Evolutionary conservation across 148 eudicot species (phyloP).

Genomic region (Polygonum aviculare): DNA sequence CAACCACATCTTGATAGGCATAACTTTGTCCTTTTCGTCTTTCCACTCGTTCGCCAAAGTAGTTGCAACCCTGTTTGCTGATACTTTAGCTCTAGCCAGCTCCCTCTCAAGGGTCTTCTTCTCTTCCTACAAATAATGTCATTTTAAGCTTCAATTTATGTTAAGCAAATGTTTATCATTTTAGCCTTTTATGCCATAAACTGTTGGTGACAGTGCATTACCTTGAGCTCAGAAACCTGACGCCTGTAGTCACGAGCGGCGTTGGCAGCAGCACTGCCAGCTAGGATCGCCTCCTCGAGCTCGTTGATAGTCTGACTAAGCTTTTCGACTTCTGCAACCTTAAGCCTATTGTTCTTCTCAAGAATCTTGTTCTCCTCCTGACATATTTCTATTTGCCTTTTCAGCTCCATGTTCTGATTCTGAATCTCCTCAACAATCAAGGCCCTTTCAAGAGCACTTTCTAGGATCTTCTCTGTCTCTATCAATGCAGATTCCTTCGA

Average conservation of each 20-base stretch:
- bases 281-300: constrained; percentile 84
- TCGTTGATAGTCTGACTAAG: constrained; percentile 66
- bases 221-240: constrained; percentile 63
- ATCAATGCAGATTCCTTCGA: constrained; percentile 83
- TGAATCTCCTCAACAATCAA: constrained; percentile 86
- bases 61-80: constrained; percentile 81
- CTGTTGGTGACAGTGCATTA: constrained; percentile 10
- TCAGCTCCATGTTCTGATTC: constrained; percentile 74
- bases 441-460: constrained; percentile 87
- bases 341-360: constrained; percentile 77
- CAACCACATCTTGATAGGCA: constrained; percentile 92
- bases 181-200: background rate
- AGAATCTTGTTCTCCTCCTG: constrained; percentile 82
- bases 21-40: constrained; percentile 82
- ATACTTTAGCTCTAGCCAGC: constrained; percentile 77
- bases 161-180: too few species aligned
- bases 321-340: constrained; percentile 78
- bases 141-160: too few species aligned
- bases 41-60: constrained; percentile 95
- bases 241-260: constrained; percentile 61
- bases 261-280: constrained; percentile 84
- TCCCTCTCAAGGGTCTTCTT: constrained; percentile 82
- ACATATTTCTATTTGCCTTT: constrained; percentile 78
- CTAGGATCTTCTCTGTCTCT: constrained; percentile 83
- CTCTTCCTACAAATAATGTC: constrained; percentile 48